Conservation (phyloP, 306 rosid species). For the Ormosia emarginata region DNA sequence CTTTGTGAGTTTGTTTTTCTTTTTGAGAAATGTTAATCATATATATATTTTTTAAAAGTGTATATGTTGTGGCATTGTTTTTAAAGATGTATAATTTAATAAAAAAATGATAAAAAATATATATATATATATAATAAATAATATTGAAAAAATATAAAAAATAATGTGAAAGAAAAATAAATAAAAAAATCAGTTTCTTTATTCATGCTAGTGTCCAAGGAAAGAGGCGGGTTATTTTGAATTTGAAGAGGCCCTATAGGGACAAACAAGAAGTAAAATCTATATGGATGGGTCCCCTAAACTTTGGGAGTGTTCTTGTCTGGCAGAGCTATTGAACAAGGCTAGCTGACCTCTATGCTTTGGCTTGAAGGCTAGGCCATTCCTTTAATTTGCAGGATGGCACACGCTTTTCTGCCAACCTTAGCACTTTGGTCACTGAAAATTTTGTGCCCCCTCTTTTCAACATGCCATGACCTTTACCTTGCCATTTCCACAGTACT, state of each 20-base stretch:
- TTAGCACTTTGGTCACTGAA: slow-evolving; percentile 20
- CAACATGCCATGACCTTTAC: slow-evolving; percentile 2
- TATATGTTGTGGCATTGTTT: too few relatives aligned
- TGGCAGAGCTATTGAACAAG: not conserved
- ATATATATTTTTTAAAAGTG: too few relatives aligned
- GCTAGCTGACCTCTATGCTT: not conserved
- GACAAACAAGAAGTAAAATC: slow-evolving; percentile 25
- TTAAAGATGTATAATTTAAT: too few relatives aligned
- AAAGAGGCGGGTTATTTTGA: not conserved
- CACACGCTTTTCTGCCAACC: slow-evolving; percentile 3
- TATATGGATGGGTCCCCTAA: slow-evolving; percentile 20
- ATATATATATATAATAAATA: too few relatives aligned
- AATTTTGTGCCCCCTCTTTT: slow-evolving; percentile 15
- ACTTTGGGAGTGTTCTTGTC: slow-evolving; percentile 8
- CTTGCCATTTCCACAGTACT: not conserved
- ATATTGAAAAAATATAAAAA: too few relatives aligned
- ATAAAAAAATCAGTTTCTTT: too few relatives aligned
- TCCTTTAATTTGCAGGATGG: not conserved
- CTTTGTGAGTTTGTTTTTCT: not conserved
- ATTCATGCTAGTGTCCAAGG: not conserved
- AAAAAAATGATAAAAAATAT: too few relatives aligned
- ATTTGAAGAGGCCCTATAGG: not conserved
- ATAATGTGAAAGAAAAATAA: too few relatives aligned
- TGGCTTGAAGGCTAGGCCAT: slow-evolving; percentile 5
- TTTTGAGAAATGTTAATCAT: too few relatives aligned